Base-by-base conservation (phyloP, 345 rosid genomes). In the Salix viminalis region DNA sequence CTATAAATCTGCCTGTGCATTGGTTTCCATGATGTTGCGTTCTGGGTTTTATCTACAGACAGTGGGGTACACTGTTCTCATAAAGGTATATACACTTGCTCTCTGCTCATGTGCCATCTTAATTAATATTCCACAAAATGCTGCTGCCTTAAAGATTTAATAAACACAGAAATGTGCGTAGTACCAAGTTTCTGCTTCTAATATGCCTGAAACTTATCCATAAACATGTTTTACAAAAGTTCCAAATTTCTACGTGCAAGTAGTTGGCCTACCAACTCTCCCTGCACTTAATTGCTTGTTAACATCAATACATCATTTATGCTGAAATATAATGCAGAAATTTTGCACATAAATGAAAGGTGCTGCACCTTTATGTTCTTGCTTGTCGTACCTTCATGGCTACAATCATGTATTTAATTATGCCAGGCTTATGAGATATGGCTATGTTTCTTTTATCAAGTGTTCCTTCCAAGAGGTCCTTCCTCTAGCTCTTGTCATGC, bases 21-120 rank as follows among this genome's bases (percentile, higher is more conserved):
- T 95, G 23, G 77, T 93, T 83, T 91, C 94, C 76, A 41, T 89
- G 92, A 93, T 91, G 97, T 34, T 90, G 77, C 97, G 97, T 23
- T 87, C 84, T 58, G 97, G 99, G 50, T 91, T 76, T 84, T 48
- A 67, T 50, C 97, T 90, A 34, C 39, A 67, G 28, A 75, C 69
- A n/a, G 34, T 72, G 42, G 84, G 89, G 58, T 91, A 85, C 73
- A 89, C 92, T 58, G 70, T 83, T 76, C 85, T 93, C 70, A 77
- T 84, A 75, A 95, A 93, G 97, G 96, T 90, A 85, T 54, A 44
- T 60, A 30, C 36, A 41, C 62, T 69, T 62, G 34, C 32, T 42
- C 48, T 61, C 46, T 7, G 30, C 30, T 62, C 36, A 12, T 70
- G 12, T 36, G 34, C 23, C 26, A 62, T 71, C 44, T 41, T 41